Evolutionary conservation across 2,329 filamentous ascomycete genomes (phyloP), one percentile per base, ranked within the genome.

Genomic region (Penicillium polonicum): DNA sequence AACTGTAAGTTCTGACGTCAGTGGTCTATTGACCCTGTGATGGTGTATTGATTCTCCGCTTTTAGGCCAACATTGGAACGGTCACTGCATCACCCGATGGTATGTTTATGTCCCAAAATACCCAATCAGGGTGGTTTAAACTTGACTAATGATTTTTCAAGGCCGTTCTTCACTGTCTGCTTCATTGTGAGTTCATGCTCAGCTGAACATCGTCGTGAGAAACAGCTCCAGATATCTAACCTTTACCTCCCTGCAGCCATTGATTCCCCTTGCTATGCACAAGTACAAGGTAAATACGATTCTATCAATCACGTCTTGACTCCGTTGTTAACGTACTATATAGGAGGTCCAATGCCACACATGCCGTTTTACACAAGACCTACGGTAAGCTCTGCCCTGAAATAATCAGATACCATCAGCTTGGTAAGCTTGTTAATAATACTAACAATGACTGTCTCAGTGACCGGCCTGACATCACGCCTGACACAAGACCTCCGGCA

Each of bases 111-210:
- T 4, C 9, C 17, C 12, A 3, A 5, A 10, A 1, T 36, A 39
- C 39, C 8, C 5, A 9, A 10, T 4, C 5, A n/a, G 8, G 17
- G 2, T 49, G 2, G 4, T 15, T 31, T 5, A 29, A 41, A 33
- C 31, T 12, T 19, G 15, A 39, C 54, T 70, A 48, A 67, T 57
- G 23, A 25, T 23, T 25, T 36, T 15, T 19, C 4, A 45, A 76
- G 74, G 74, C 75, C 77, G 1, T 79, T 75, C 64, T 79, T 79
- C 55, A 79, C 77, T 23, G 60, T 79, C 45, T 79, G 77, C 68
- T 79, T 77, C 49, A 61, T 79, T 60, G 74, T 75, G 68, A 63
- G 73, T 42, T 42, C 5, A 42, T 41, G 36, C 41, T 21, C 31
- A n/a, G 8, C 21, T 39, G 48, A 45, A n/a, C 38, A 9, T n/a